Evolutionary conservation across 805 yeast species (phyloP).

Genomic region (Tetrapisispora phaffii): DNA sequence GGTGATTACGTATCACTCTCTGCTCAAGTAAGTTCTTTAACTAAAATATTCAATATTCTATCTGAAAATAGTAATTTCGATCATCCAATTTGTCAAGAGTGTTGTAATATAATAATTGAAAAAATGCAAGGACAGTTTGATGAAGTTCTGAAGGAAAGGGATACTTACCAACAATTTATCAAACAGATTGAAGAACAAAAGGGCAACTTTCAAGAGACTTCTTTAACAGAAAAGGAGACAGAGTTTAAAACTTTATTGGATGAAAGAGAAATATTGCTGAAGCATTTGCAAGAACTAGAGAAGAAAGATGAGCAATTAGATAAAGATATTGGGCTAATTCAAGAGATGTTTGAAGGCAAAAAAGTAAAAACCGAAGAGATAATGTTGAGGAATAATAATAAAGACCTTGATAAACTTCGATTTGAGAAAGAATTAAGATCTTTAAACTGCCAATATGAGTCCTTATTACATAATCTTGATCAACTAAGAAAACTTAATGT

Average conservation of each 20-base stretch:
- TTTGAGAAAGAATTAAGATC: conserved; percentile 50
- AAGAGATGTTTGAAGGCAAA: conserved; percentile 38
- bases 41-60: conserved; percentile 59
- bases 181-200: conserved; percentile 55
- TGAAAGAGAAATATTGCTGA: conserved; percentile 15
- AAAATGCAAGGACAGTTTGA: conserved; percentile 63
- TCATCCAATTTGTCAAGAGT: conserved; percentile 81
- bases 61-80: conserved; percentile 69
- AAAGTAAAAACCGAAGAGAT: conserved; percentile 40
- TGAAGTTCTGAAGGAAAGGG: conserved; percentile 66
- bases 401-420: conserved; percentile 43
- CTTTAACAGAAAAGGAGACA: conserved; percentile 24
- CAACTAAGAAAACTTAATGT: conserved; percentile 68
- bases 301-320: conserved; percentile 37
- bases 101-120: conserved; percentile 57
- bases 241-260: conserved; percentile 25
- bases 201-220: conserved; percentile 35
- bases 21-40: conserved; percentile 42
- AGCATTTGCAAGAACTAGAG: conserved; percentile 23
- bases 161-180: conserved; percentile 62
- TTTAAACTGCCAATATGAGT: conserved; percentile 51
- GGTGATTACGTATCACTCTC: conserved; percentile 31
- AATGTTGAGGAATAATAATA: conserved; percentile 38
- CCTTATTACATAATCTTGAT: conserved; percentile 56
- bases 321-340: conserved; percentile 35